Conservation (phyloP, 2,329 filamentous ascomycete genomes). For the Colletotrichum scovillei region DNA sequence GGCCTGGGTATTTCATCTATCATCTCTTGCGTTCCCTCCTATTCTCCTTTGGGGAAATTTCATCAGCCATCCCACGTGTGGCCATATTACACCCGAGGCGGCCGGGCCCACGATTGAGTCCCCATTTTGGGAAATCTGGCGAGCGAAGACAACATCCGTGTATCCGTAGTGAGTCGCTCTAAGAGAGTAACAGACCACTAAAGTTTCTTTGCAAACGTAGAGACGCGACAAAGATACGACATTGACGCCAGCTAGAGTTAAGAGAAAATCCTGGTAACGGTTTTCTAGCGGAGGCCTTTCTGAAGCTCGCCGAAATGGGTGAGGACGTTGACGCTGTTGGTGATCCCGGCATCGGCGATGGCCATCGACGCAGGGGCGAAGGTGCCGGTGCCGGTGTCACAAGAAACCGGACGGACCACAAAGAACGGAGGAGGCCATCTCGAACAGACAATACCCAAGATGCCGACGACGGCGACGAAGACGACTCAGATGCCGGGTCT, state of each 20-base stretch:
- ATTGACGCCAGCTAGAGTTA: not conserved
- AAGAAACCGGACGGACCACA: slow-evolving; percentile 18
- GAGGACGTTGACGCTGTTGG: slow-evolving; percentile 23
- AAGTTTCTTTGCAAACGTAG: not conserved
- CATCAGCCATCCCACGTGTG: slow-evolving; percentile 7
- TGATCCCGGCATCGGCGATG: slow-evolving; percentile 26
- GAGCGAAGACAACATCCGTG: not conserved
- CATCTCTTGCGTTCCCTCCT: not conserved
- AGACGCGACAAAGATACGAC: not conserved
- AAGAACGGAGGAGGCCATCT: slow-evolving; percentile 18
- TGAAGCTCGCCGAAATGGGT: slow-evolving; percentile 5
- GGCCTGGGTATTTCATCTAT: not conserved
- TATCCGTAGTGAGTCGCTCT: not conserved
- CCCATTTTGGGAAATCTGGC: not conserved
- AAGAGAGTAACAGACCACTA: not conserved
- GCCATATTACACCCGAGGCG: not conserved
- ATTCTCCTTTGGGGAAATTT: not conserved
- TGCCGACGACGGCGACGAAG: slow-evolving; percentile 34
- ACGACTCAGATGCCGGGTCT: slow-evolving; percentile 42
- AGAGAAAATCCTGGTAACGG: not conserved
- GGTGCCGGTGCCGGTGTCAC: not conserved
- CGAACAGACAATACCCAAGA: not conserved
- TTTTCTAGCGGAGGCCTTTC: not conserved
- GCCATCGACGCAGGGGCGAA: slow-evolving; percentile 7
- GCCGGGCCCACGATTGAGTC: slow-evolving; percentile 7